Conservation (phyloP, 257 asterid genomes). For the Cynanchum wilfordii region DNA sequence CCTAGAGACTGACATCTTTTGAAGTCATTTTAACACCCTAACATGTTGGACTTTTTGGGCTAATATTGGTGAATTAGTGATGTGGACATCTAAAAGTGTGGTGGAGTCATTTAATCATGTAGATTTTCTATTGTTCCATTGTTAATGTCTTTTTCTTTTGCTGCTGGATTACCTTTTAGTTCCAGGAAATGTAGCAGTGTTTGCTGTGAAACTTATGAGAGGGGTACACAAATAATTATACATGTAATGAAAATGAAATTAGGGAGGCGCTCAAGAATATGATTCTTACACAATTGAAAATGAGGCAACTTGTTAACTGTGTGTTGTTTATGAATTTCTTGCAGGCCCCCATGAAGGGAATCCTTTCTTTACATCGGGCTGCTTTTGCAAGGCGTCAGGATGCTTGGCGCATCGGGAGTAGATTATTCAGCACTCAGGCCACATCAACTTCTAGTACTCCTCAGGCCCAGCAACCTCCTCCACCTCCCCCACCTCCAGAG, state of each 20-base stretch:
- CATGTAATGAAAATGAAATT: neutral
- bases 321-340: constrained; percentile 14
- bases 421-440: constrained; percentile 76
- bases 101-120: neutral
- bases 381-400: constrained; percentile 42
- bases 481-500: constrained; percentile 98
- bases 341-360: constrained; percentile 73
- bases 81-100: too few relatives aligned
- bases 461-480: constrained; percentile 38
- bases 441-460: constrained; percentile 65
- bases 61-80: neutral
- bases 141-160: neutral
- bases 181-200: neutral
- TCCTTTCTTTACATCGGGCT: constrained; percentile 54
- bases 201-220: neutral
- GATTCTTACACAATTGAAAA: neutral
- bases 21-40: neutral
- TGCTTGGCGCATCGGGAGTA: constrained; percentile 42
- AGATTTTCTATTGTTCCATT: neutral
- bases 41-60: neutral
- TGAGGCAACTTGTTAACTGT: neutral
- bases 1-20: too few relatives aligned
- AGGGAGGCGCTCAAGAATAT: neutral
- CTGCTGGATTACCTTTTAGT: neutral
- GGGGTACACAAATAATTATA: neutral